Conservation (phyloP, 805 yeast genomes). For the Metschnikowia anglica region DNA sequence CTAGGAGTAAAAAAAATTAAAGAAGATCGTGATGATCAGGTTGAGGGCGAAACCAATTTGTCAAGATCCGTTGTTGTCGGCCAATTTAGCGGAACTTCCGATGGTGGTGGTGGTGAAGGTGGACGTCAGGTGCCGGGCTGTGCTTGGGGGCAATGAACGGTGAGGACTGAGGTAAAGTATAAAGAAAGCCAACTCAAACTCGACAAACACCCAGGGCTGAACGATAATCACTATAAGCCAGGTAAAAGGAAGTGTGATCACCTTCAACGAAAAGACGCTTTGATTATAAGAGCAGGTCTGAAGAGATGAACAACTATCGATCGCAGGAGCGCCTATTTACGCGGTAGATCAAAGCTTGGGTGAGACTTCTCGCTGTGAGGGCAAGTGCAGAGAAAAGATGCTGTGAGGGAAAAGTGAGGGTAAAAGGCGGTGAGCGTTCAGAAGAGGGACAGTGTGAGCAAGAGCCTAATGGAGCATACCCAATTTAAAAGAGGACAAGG, state of each 20-base stretch:
- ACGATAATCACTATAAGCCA: too few species aligned
- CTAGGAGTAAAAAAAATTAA: neutral
- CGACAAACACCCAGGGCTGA: too few species aligned
- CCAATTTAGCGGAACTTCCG: too few species aligned
- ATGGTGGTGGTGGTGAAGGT: neutral
- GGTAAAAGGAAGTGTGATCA: too few species aligned
- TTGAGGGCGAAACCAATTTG: neutral
- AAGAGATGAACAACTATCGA: neutral
- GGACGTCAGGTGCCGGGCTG: neutral
- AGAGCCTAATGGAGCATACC: too few species aligned
- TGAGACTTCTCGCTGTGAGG: neutral
- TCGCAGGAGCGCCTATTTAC: neutral
- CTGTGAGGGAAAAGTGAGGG: too few species aligned
- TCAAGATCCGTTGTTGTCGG: too few species aligned
- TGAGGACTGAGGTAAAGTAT: slow-evolving; percentile 1
- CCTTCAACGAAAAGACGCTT: neutral
- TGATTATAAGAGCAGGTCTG: neutral
- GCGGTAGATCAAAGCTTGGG: neutral
- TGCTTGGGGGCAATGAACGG: neutral
- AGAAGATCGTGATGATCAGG: neutral
- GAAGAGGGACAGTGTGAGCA: too few species aligned
- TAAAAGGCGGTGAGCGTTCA: too few species aligned
- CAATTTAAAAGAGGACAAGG: too few species aligned
- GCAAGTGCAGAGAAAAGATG: neutral
- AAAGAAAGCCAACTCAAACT: neutral